Base-by-base conservation (phyloP, 257 asterid species). In the Verbena officinalis region DNA sequence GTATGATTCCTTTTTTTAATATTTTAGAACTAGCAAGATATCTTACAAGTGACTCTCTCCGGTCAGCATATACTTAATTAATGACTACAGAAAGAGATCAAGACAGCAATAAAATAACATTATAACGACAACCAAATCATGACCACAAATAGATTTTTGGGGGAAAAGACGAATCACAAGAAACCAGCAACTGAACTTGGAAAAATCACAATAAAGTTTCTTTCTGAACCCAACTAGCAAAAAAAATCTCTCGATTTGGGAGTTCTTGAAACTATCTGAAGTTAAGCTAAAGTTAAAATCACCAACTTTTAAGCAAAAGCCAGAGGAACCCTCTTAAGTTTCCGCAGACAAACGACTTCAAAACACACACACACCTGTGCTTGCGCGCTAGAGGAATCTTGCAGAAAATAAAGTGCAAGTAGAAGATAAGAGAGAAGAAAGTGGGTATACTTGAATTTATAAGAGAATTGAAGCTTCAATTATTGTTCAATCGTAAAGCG, bases 401-500 rank as follows among this genome's bases (percentile, higher is more conserved):
- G 20, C 20, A 68, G 58, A 34, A 68, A 2, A 27, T 24, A 43
- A 17, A 65, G 59, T n/a, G 50, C 62, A 62, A 65, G 70, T 34
- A 10, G 65, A 10, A 21, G 64, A 10, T 23, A 45, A 69, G 74
- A n/a, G 52, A 38, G 75, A 27, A 24, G 30, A 9, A 14, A 59
- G 49, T 31, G 65, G 75, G 62, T 70, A 70, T 44, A 74, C 75
- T 65, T 63, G 43, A 53, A 64, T 22, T 19, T n/a, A 1, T 19
- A 4, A 44, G 19, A 34, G 17, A 24, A 16, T 8, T 12, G 67
- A 21, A 62, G 43, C 45, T n/a, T 36, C 20, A 55, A 33, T 55
- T 48, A 70, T 68, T 45, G 63, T 40, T 16, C 34, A 62, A 56
- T 46, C 0, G 1, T 10, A 23, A 60, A 14, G 54, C 39, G 77